These are phyloP conservation scores for Sugiyamaella marilandica DNA, from an alignment of 805 yeast genomes.

Conservation along the genomic window DNA sequence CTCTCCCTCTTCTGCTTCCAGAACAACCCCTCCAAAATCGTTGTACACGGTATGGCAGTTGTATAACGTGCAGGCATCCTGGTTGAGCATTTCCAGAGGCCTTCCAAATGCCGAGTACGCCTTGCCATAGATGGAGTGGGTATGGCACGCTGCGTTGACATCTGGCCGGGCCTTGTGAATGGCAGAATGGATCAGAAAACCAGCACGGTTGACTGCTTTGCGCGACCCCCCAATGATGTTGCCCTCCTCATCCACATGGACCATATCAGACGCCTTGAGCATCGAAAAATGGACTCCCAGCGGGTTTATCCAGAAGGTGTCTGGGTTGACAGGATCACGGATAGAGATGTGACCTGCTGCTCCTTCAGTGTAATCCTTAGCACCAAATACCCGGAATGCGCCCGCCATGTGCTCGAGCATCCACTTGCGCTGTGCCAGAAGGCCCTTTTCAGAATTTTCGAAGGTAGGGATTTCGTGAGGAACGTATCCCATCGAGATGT, in stretches of 20 bases:
- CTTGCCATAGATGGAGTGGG: constrained; percentile 62
- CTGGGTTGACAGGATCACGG: constrained; percentile 76
- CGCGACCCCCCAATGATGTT: constrained; percentile 56
- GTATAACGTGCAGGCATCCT: constrained; percentile 68
- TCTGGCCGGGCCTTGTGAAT: constrained; percentile 66
- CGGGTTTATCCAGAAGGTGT: constrained; percentile 87
- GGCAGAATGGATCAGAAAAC: constrained; percentile 65
- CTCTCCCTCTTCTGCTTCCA: constrained; percentile 59
- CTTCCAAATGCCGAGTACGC: constrained; percentile 61
- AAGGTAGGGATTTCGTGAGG: constrained; percentile 52
- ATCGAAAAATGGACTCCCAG: constrained; percentile 69
- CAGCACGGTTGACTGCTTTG: constrained; percentile 59
- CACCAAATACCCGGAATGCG: constrained; percentile 77
- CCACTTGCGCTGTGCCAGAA: constrained; percentile 47
- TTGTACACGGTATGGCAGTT: constrained; percentile 59
- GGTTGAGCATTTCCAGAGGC: constrained; percentile 73
- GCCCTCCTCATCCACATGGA: constrained; percentile 58
- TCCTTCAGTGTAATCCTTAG: constrained; percentile 73
- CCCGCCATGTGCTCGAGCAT: constrained; percentile 72
- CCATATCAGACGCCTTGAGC: constrained; percentile 58
- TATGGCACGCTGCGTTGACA: constrained; percentile 66
- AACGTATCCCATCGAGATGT: constrained; percentile 45
- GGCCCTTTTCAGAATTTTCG: constrained; percentile 35
- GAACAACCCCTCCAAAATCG: constrained; percentile 75
- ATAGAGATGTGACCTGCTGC: constrained; percentile 82